Conservation (phyloP, 495 filamentous ascomycete species). For the Friedmanniomyces endolithicus region DNA sequence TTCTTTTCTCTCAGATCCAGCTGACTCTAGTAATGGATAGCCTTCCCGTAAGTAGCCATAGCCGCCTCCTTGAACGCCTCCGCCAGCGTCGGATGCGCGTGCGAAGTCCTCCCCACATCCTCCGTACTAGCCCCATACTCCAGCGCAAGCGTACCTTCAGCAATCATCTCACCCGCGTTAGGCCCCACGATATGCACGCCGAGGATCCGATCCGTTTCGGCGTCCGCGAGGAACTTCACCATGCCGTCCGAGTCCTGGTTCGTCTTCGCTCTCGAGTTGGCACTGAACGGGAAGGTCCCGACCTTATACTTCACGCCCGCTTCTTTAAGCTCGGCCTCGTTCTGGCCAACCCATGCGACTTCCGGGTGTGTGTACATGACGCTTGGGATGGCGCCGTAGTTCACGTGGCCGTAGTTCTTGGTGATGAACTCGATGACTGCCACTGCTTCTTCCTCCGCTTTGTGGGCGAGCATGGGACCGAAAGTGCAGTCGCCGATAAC, state of each 20-base stretch:
- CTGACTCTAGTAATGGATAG: conserved; percentile 71
- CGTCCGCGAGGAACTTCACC: conserved; percentile 94
- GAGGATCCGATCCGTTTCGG: conserved; percentile 89
- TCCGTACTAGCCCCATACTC: conserved; percentile 94
- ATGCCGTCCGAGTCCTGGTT: conserved; percentile 93
- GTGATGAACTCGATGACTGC: conserved; percentile 92
- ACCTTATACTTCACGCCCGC: conserved; percentile 78
- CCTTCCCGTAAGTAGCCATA: conserved; percentile 93
- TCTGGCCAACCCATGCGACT: conserved; percentile 97
- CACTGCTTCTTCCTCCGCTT: conserved; percentile 96
- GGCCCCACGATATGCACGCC: conserved; percentile 94
- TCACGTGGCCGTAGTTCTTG: conserved; percentile 95
- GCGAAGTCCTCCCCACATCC: conserved; percentile 89
- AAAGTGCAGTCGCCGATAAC: conserved; percentile 95
- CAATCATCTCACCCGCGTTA: conserved; percentile 98
- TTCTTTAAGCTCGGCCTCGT: conserved; percentile 88
- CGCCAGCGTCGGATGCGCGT: conserved; percentile 90
- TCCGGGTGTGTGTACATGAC: conserved; percentile 99
- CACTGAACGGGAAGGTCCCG: conserved; percentile 90
- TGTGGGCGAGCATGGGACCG: conserved; percentile 98
- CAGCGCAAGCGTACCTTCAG: conserved; percentile 85
- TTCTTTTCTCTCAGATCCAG: background rate
- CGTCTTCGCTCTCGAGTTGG: conserved; percentile 96
- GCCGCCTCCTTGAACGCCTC: conserved; percentile 99
- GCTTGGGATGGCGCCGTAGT: conserved; percentile 93